Conservation (phyloP, 1,284 basidiomycete species). For the Malassezia vespertilionis region DNA sequence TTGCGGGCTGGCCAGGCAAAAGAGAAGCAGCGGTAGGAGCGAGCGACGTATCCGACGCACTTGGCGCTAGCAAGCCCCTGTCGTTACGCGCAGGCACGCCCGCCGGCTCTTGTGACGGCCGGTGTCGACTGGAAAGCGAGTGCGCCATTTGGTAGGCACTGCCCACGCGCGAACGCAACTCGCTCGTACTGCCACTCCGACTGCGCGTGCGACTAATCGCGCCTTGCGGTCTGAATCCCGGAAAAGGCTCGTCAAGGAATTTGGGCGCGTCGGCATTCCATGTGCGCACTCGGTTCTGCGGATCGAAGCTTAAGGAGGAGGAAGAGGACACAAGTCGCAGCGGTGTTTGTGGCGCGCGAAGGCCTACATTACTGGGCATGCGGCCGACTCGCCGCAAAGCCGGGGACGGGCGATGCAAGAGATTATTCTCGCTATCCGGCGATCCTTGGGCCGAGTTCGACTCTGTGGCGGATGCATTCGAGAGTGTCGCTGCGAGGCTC, state of each 20-base stretch:
- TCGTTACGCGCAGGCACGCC: background rate
- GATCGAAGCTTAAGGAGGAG: constrained; percentile 7
- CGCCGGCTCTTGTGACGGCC: background rate
- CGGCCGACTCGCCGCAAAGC: constrained; percentile 13
- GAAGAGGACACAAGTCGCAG: constrained; percentile 8
- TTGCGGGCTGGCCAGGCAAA: background rate
- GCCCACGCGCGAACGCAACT: background rate
- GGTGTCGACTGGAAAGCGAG: background rate
- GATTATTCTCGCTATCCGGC: background rate
- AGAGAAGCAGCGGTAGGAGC: background rate
- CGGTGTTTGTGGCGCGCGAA: background rate
- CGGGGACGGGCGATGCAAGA: constrained; percentile 2
- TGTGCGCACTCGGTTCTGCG: background rate
- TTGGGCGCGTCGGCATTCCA: background rate
- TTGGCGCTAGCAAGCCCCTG: background rate
- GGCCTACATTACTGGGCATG: background rate
- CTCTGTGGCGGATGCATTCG: no score
- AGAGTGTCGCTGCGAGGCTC: background rate
- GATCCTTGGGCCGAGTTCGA: background rate
- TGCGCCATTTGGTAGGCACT: background rate
- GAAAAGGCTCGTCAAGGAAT: constrained; percentile 13
- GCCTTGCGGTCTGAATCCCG: constrained; percentile 10
- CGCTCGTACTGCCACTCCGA: constrained; percentile 10
- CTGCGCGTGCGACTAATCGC: constrained; percentile 8
- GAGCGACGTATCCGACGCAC: background rate